Evolutionary conservation across 2,329 filamentous ascomycete genomes (phyloP), one percentile per base, ranked within the genome.

Genomic region (Botrytis cinerea): DNA sequence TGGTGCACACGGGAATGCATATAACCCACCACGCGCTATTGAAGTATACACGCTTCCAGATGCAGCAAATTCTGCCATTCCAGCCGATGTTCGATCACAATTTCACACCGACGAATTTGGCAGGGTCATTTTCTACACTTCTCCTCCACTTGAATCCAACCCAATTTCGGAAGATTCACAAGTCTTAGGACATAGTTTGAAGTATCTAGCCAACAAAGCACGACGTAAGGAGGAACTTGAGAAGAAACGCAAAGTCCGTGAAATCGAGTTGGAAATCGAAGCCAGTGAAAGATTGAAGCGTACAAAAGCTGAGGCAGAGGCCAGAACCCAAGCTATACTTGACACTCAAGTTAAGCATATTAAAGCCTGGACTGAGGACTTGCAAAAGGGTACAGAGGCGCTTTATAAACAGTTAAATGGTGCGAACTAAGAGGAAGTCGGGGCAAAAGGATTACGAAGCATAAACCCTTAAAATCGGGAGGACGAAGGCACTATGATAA

Each of bases 391-490:
- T 16, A 81, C 78, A 18, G 75, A 78, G 67, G 75, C 77, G 46
- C 45, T 81, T 14, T 81, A 81, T 59, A 76, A 78, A 70, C 59
- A 77, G 22, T 32, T 80, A 71, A 74, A 79, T 73, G 79, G 76
- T 22, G 78, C 77, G n/a, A 68, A 78, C 25, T 80, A 77, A 78
- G 73, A 77, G 75, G 74, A 75, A n/a, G 5, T 28, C 3, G 12
- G 40, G 16, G 48, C 35, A 28, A 18, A 57, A 54, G 51, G 12
- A 90, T 93, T 48, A 95, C 93, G 12, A 93, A 92, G 82, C 98
- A 98, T 83, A 92, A 88, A 78, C 95, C 99, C 82, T 87, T 99
- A 80, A 91, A 91, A 81, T 89, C 86, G 20, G 95, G 98, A 83
- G 96, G 98, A 99, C 96, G 0, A 96, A 95, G 0, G 6, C 86